These are phyloP conservation scores for Phytophthora chlamydospora DNA, from an alignment of 352 stramenopile species.

Conservation along the genomic window DNA sequence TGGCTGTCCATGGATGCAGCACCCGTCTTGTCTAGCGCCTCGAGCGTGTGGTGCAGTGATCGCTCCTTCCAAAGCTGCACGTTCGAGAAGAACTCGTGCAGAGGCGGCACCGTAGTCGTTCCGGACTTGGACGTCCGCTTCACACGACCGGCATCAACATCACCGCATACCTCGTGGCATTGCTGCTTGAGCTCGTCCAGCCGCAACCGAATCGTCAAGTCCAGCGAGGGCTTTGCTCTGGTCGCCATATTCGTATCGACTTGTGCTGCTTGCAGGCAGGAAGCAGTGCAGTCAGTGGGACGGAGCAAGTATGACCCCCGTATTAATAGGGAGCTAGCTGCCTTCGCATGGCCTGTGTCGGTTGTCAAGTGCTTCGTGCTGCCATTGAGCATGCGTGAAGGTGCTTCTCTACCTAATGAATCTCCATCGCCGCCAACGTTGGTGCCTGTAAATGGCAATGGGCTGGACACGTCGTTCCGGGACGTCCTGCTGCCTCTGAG, in stretches of 20 bases:
- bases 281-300: slow-evolving; percentile 7
- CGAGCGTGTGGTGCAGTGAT: slow-evolving; percentile 58
- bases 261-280: neutral
- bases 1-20: slow-evolving; percentile 37
- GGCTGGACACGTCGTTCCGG: slow-evolving; percentile 53
- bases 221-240: slow-evolving; percentile 6
- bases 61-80: slow-evolving; percentile 72
- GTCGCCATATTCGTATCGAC: slow-evolving; percentile 5
- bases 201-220: slow-evolving; percentile 22
- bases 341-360: neutral
- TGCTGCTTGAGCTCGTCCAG: slow-evolving; percentile 23
- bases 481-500: slow-evolving; percentile 64
- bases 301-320: slow-evolving; percentile 1
- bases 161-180: slow-evolving; percentile 19
- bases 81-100: slow-evolving; percentile 31
- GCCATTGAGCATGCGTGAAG: slow-evolving; percentile 12
- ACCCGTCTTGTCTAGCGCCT: slow-evolving; percentile 40
- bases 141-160: neutral
- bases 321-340: slow-evolving; percentile 30
- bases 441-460: slow-evolving; percentile 55
- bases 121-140: slow-evolving; percentile 1
- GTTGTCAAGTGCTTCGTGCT: neutral
- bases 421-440: slow-evolving; percentile 23
- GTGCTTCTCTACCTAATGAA: slow-evolving; percentile 2
- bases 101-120: neutral